These are phyloP conservation scores for Pichia rugopelliculosa DNA, from an alignment of 805 yeast species.

Conservation along the genomic window DNA sequence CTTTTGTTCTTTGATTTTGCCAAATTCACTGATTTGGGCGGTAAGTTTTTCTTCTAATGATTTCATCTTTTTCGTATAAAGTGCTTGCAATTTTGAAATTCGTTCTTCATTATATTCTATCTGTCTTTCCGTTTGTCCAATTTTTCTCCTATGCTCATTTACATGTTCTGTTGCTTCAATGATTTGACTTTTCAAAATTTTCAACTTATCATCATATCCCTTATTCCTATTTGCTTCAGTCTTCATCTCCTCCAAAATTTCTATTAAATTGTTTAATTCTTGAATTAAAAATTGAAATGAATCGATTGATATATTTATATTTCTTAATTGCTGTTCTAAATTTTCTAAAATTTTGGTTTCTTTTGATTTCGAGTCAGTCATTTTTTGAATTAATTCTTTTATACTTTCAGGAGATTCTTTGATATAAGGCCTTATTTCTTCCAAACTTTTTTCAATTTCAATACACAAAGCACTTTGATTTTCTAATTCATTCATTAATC, in stretches of 20 bases:
- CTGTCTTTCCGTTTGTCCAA: slow-evolving; percentile 43
- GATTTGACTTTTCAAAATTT: slow-evolving; percentile 29
- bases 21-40: slow-evolving; percentile 39
- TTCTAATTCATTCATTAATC: slow-evolving; percentile 51
- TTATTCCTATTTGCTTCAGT: slow-evolving; percentile 39
- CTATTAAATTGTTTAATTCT: slow-evolving; percentile 36
- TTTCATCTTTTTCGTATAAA: slow-evolving; percentile 38
- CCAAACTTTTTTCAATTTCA: slow-evolving; percentile 52
- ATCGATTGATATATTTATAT: slow-evolving; percentile 47
- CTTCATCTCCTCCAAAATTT: slow-evolving; percentile 43
- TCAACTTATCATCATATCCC: slow-evolving; percentile 18
- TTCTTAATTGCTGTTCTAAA: slow-evolving; percentile 42
- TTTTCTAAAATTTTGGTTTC: slow-evolving; percentile 33
- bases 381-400: slow-evolving; percentile 43
- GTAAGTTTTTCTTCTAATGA: slow-evolving; percentile 36
- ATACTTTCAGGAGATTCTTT: slow-evolving; percentile 54
- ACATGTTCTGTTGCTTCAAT: slow-evolving; percentile 34
- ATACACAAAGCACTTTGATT: slow-evolving; percentile 49
- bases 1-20: slow-evolving; percentile 41
- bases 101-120: slow-evolving; percentile 42
- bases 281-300: slow-evolving; percentile 47
- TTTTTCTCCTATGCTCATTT: slow-evolving; percentile 36
- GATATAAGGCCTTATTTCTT: slow-evolving; percentile 51
- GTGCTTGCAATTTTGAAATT: slow-evolving; percentile 35
- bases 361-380: slow-evolving; percentile 36